phyloP scores from a whole-genome alignment of 495 filamentous ascomycete species.

The Xylaria intraflava region DNA sequence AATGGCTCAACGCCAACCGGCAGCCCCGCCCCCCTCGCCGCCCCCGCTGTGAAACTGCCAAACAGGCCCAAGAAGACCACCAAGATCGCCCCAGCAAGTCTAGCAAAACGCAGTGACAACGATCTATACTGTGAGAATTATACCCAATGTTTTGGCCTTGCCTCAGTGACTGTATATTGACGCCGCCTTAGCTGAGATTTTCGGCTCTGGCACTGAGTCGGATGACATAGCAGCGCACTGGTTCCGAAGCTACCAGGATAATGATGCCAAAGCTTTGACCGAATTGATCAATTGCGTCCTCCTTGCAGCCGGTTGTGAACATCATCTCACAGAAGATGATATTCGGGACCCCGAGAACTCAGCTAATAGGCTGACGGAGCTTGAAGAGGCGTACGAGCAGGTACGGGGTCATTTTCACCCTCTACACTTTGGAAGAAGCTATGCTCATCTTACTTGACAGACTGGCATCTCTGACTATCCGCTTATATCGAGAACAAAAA shows the following conservation, averaged over 20 bases:
- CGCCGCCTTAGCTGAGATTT: conserved; percentile 61
- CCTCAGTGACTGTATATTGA: conserved; percentile 16
- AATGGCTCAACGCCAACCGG: conserved; percentile 52
- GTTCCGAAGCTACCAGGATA: conserved; percentile 63
- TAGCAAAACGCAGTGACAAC: conserved; percentile 48
- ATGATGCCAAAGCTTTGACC: conserved; percentile 61
- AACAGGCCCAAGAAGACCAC: conserved; percentile 56
- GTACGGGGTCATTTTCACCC: conserved; percentile 30
- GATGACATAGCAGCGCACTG: conserved; percentile 77
- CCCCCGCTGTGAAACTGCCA: conserved; percentile 47
- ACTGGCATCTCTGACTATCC: conserved; percentile 84
- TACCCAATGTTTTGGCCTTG: background rate
- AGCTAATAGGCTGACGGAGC: conserved; percentile 58
- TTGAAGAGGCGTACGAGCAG: conserved; percentile 74
- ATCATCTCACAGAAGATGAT: conserved; percentile 66
- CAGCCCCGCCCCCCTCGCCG: conserved; percentile 15
- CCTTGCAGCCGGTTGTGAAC: conserved; percentile 70
- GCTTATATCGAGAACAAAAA: conserved; percentile 73
- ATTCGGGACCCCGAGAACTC: conserved; percentile 80
- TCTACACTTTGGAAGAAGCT: background rate
- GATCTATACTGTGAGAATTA: conserved; percentile 67
- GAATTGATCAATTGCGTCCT: conserved; percentile 88
- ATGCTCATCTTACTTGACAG: conserved; percentile 31
- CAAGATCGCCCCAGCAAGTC: conserved; percentile 41
- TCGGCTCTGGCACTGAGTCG: conserved; percentile 58